phyloP scores from a whole-genome alignment of 2,329 filamentous ascomycete genomes.

The Aphanocladium album region DNA sequence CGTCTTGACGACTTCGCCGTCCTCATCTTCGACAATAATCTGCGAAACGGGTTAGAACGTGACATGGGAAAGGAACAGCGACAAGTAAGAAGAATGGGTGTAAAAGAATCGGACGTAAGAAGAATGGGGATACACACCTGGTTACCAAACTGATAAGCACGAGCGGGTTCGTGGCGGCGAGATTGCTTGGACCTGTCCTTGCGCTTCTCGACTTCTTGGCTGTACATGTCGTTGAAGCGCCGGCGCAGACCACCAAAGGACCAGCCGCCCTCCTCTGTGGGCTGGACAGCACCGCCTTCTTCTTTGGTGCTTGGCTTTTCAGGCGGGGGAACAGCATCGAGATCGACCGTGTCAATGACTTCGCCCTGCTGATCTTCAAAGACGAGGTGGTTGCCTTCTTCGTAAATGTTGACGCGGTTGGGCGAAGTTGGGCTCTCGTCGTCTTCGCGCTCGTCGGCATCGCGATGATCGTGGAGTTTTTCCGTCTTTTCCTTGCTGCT shows the following conservation, averaged over 20 bases:
- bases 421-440: conserved; percentile 16
- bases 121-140: conserved; percentile 53
- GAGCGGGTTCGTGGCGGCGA: conserved; percentile 64
- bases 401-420: conserved; percentile 60
- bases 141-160: conserved; percentile 81
- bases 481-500: conserved; percentile 25
- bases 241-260: conserved; percentile 41
- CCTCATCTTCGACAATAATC: conserved; percentile 83
- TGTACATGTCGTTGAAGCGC: conserved; percentile 47
- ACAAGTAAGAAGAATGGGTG: no score
- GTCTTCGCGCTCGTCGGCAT: conserved; percentile 16
- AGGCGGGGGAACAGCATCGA: conserved; percentile 6
- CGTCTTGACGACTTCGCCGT: conserved; percentile 80
- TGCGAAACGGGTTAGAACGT: no score
- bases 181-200: conserved; percentile 54
- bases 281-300: neutral
- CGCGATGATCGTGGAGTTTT: conserved; percentile 14
- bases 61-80: no score
- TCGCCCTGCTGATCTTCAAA: conserved; percentile 86
- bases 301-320: conserved; percentile 14
- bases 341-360: conserved; percentile 58
- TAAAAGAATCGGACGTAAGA: no score
- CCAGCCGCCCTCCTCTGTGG: conserved; percentile 23
- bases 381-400: conserved; percentile 73
- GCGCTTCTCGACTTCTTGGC: conserved; percentile 57